Evolutionary conservation across 352 stramenopile species (phyloP).

Genomic region (Phytopythium oedochilum): DNA sequence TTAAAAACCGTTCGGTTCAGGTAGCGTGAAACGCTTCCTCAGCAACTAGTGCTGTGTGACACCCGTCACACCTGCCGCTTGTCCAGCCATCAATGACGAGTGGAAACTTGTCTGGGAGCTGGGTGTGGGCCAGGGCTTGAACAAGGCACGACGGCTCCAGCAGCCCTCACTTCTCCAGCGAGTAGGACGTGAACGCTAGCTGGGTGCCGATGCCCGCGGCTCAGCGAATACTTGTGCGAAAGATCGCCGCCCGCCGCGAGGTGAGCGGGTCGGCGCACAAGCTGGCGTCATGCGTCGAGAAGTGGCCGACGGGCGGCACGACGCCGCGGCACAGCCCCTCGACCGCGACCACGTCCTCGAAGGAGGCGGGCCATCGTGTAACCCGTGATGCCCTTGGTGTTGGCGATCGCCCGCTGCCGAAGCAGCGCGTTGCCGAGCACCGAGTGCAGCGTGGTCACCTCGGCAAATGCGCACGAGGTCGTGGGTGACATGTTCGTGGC

Average conservation of each 20-base stretch:
- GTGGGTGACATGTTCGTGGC: constrained; percentile 92
- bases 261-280: constrained; percentile 38
- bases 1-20: too few relatives aligned
- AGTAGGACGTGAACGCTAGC: constrained; percentile 95
- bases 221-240: constrained; percentile 89
- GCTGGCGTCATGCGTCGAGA: constrained; percentile 78
- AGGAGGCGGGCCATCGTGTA: constrained; percentile 96
- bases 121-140: too few relatives aligned
- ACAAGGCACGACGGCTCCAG: too few relatives aligned
- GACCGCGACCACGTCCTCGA: constrained; percentile 95
- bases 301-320: constrained; percentile 93
- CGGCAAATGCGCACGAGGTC: constrained; percentile 92
- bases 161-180: constrained; percentile 26
- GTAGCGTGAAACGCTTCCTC: too few relatives aligned
- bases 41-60: too few relatives aligned
- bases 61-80: too few relatives aligned
- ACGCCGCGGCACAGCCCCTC: constrained; percentile 86
- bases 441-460: constrained; percentile 69
- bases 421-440: constrained; percentile 71
- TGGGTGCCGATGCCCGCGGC: constrained; percentile 95
- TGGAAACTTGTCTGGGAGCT: too few relatives aligned
- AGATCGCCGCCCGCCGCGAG: constrained; percentile 60
- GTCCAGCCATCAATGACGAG: too few relatives aligned
- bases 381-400: constrained; percentile 94
- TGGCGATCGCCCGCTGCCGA: constrained; percentile 79